A percentile compares a stretch with the other conserved stretches of the same genome.
Evolutionary conservation across 2,329 filamentous ascomycete species (phyloP).

Genomic region (Aspergillus sp.): DNA sequence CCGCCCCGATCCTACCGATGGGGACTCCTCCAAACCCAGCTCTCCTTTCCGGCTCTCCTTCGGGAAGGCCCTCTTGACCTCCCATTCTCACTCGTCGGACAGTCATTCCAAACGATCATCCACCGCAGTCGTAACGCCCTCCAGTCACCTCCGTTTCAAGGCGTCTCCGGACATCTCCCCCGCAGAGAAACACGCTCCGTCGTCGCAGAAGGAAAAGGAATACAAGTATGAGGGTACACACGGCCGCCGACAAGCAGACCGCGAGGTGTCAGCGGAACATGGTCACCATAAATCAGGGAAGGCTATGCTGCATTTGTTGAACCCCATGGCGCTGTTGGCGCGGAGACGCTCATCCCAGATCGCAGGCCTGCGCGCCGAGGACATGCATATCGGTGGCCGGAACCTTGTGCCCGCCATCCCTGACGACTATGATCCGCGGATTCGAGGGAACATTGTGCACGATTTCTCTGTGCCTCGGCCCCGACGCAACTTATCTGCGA

Average conservation of each 20-base stretch:
- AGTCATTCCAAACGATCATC: slow-evolving; percentile 25
- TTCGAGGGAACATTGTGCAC: slow-evolving; percentile 61
- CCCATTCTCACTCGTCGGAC: slow-evolving; percentile 22
- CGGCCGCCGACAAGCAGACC: slow-evolving; percentile 24
- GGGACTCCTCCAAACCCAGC: slow-evolving; percentile 28
- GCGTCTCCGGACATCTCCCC: slow-evolving; percentile 26
- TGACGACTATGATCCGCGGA: slow-evolving; percentile 62
- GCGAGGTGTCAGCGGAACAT: slow-evolving; percentile 27
- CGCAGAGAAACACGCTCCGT: slow-evolving; percentile 19
- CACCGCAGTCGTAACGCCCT: slow-evolving; percentile 21
- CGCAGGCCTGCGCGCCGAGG: slow-evolving; percentile 47
- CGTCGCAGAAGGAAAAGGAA: slow-evolving; percentile 19
- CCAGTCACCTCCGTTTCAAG: slow-evolving; percentile 26
- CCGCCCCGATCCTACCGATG: slow-evolving; percentile 25
- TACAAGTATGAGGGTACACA: slow-evolving; percentile 21
- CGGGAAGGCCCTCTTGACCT: slow-evolving; percentile 27
- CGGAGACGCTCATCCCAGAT: slow-evolving; percentile 55
- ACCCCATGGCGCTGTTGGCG: slow-evolving; percentile 60
- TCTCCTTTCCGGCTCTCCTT: slow-evolving; percentile 37
- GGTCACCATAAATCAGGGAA: slow-evolving; percentile 40
- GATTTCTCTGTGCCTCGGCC: slow-evolving; percentile 62
- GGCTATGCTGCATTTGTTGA: slow-evolving; percentile 55
- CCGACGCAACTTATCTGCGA: slow-evolving; percentile 36
- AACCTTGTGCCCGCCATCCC: slow-evolving; percentile 52
- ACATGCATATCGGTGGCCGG: slow-evolving; percentile 49